Conservation (phyloP, 23 red algal species). For the Pyropia yezoensis region DNA sequence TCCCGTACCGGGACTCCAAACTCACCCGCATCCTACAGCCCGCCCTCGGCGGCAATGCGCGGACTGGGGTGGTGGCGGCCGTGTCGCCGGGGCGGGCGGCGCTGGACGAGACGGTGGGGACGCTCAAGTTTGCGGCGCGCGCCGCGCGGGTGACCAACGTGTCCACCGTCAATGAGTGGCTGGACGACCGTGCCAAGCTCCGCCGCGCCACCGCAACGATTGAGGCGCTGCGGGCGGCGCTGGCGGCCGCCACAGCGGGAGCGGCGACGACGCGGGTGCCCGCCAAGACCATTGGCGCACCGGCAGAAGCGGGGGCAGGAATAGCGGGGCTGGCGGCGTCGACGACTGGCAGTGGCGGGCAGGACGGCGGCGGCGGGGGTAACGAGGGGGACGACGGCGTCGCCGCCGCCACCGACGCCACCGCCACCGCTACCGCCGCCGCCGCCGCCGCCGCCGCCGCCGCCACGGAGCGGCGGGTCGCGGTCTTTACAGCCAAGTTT, state of each 20-base stretch:
- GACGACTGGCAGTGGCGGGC: no score
- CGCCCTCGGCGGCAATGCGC: conserved; percentile 89
- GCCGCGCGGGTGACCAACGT: conserved; percentile 87
- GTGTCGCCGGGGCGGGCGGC: conserved; percentile 62
- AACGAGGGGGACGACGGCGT: no score
- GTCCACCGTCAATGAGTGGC: conserved; percentile 68
- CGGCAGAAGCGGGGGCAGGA: no score
- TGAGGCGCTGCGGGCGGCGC: background rate
- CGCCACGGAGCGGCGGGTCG: no score
- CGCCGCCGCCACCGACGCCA: no score
- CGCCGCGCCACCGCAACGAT: conserved; percentile 51
- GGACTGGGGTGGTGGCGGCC: conserved; percentile 69
- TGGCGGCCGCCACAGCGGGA: background rate
- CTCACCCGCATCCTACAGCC: conserved; percentile 89
- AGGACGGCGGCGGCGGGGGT: no score
- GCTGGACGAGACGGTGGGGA: conserved; percentile 86
- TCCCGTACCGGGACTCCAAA: conserved; percentile 97
- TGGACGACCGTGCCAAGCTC: conserved; percentile 80
- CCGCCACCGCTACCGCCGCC: no score
- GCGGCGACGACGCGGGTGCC: no score
- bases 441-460: no score
- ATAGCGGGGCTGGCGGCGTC: no score
- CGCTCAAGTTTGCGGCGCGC: conserved; percentile 89
- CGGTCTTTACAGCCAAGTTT: no score
- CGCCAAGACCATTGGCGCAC: no score